Conservation (phyloP, 371 early-diverging fungal species). For the Actinomortierella ambigua region DNA sequence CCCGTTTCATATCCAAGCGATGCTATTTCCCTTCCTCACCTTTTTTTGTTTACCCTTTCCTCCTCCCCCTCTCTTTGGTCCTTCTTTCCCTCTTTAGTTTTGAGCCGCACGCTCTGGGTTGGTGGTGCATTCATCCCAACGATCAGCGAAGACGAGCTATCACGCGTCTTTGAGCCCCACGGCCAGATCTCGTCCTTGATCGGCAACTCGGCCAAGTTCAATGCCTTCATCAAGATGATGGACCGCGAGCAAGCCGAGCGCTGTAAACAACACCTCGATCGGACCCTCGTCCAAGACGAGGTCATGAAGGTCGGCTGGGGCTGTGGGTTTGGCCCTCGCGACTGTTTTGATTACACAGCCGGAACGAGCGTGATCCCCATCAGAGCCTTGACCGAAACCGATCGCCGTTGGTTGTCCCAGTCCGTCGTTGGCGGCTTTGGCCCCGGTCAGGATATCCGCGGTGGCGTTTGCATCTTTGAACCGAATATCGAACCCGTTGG, state of each 20-base stretch:
- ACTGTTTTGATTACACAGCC: constrained; percentile 56
- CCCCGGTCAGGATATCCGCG: constrained; percentile 31
- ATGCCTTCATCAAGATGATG: constrained; percentile 64
- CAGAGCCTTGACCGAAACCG: constrained; percentile 47
- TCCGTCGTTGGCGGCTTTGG: constrained; percentile 48
- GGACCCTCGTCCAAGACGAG: constrained; percentile 31
- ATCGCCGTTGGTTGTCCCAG: constrained; percentile 41
- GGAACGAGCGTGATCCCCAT: constrained; percentile 50
- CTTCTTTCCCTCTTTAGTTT: constrained; percentile 37
- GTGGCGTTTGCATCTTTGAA: constrained; percentile 45
- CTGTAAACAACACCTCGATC: constrained; percentile 37
- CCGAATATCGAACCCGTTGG: constrained; percentile 46
- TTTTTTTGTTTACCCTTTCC: background rate
- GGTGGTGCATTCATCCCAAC: constrained; percentile 53
- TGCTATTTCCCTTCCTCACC: no score
- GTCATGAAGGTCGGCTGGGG: constrained; percentile 63
- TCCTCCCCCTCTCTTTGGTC: background rate
- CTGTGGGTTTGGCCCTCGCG: constrained; percentile 68
- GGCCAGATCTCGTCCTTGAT: constrained; percentile 60
- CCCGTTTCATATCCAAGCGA: no score
- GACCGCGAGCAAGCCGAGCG: constrained; percentile 31
- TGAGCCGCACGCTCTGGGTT: constrained; percentile 64
- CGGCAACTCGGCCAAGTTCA: constrained; percentile 61
- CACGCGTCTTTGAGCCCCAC: constrained; percentile 48
- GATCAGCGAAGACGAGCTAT: constrained; percentile 50